These are phyloP conservation scores for Phytophthora fragariaefolia DNA, from an alignment of 352 stramenopile genomes.

Conservation along the genomic window DNA sequence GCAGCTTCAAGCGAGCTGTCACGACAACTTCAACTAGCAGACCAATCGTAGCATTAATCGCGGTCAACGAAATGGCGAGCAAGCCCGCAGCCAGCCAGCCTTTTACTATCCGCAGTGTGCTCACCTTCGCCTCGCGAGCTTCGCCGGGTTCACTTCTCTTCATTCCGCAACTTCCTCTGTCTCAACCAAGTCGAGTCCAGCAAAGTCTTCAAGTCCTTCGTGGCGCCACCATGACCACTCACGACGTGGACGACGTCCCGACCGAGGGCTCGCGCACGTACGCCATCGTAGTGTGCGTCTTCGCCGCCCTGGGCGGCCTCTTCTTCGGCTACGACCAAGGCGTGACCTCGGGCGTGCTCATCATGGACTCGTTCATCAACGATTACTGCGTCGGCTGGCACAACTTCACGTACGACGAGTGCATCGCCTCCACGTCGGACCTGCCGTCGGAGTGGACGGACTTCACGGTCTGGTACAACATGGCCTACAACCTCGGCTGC, in stretches of 20 bases:
- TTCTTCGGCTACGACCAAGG: slow-evolving; percentile 29
- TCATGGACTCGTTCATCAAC: slow-evolving; percentile 28
- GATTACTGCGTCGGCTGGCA: slow-evolving; percentile 34
- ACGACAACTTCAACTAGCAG: slow-evolving; percentile 30
- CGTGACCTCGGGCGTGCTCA: slow-evolving; percentile 21
- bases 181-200: slow-evolving; percentile 22
- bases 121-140: not conserved
- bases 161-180: slow-evolving; percentile 33
- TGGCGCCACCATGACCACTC: slow-evolving; percentile 14
- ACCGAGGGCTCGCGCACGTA: slow-evolving; percentile 39
- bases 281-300: slow-evolving; percentile 30
- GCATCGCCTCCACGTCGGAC: slow-evolving; percentile 17
- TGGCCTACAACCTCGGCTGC: slow-evolving; percentile 26
- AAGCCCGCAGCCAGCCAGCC: not conserved
- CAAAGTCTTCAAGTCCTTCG: slow-evolving; percentile 2
- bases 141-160: not conserved
- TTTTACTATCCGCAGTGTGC: slow-evolving; percentile 5
- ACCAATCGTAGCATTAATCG: slow-evolving; percentile 20
- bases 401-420: slow-evolving; percentile 30
- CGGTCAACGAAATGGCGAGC: slow-evolving; percentile 5
- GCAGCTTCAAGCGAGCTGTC: slow-evolving; percentile 29
- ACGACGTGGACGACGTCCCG: slow-evolving; percentile 19
- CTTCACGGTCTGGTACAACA: slow-evolving; percentile 36
- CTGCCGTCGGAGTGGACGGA: slow-evolving; percentile 19
- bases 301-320: slow-evolving; percentile 17